These are phyloP conservation scores for Leucaena leucocephala DNA, from an alignment of 306 rosid species.

Conservation along the genomic window DNA sequence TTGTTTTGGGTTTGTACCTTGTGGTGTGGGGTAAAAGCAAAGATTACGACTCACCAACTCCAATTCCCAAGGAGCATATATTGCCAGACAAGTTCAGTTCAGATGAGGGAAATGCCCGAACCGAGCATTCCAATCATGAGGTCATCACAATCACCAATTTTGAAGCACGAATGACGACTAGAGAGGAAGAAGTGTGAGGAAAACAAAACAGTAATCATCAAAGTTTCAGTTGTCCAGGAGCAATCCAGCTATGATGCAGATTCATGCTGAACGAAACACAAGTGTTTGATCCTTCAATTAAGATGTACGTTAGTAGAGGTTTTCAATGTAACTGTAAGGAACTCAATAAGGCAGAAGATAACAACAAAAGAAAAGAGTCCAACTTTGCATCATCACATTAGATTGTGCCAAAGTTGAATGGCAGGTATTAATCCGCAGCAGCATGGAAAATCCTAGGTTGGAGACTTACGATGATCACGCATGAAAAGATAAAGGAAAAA, in stretches of 20 bases:
- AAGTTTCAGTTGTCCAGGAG: background rate
- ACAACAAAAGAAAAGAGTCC: too few species aligned
- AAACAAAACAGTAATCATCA: background rate
- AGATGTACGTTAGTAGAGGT: background rate
- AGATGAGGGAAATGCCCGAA: constrained; percentile 25
- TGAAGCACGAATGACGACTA: constrained; percentile 28
- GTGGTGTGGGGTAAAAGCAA: constrained; percentile 93
- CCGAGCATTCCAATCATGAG: constrained; percentile 42
- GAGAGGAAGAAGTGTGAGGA: constrained; percentile 31
- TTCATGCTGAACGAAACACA: constrained; percentile 3
- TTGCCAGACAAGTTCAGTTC: constrained; percentile 32
- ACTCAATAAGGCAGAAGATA: too few species aligned
- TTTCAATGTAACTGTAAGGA: too few species aligned
- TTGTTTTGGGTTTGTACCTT: constrained; percentile 66
- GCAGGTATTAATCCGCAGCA: too few species aligned
- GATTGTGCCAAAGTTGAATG: too few species aligned
- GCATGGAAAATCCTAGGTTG: too few species aligned
- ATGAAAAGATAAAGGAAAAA: background rate
- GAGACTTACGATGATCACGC: too few species aligned
- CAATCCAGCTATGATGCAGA: constrained; percentile 7
- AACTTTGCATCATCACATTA: too few species aligned
- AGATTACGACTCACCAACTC: constrained; percentile 45
- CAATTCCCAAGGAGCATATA: constrained; percentile 36
- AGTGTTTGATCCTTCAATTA: constrained; percentile 14
- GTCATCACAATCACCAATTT: constrained; percentile 32